Evolutionary conservation across 2,329 filamentous ascomycete species (phyloP).

Genomic region (Stagonosporopsis cucurbitacearum): DNA sequence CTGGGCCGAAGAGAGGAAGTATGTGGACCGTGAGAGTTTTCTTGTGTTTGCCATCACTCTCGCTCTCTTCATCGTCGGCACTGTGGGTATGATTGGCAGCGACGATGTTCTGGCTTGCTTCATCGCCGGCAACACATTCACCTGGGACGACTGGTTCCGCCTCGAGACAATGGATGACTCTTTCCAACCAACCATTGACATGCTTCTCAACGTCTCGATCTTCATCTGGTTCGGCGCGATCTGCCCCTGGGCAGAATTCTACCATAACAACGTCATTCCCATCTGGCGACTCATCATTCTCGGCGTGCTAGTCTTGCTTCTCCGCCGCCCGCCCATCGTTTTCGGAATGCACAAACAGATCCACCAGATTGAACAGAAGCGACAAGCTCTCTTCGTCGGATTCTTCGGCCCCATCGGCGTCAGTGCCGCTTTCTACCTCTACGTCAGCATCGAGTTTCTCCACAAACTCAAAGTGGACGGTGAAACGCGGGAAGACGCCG

Average conservation of each 20-base stretch:
- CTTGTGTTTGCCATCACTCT: conserved; percentile 85
- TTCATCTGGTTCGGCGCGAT: conserved; percentile 81
- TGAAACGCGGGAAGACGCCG: conserved; percentile 68
- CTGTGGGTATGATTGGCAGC: conserved; percentile 83
- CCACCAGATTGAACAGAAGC: conserved; percentile 75
- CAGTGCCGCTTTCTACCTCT: conserved; percentile 88
- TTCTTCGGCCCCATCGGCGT: conserved; percentile 95
- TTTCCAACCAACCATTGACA: conserved; percentile 92
- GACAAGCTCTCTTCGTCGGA: conserved; percentile 83
- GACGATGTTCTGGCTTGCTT: conserved; percentile 94
- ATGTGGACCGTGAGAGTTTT: conserved; percentile 86
- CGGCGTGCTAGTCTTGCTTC: conserved; percentile 75
- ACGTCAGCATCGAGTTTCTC: conserved; percentile 79
- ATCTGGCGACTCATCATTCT: conserved; percentile 75
- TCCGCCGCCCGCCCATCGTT: conserved; percentile 80
- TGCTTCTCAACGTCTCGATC: conserved; percentile 86
- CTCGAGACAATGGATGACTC: conserved; percentile 88
- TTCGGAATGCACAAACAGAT: conserved; percentile 76
- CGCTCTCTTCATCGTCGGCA: conserved; percentile 85
- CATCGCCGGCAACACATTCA: conserved; percentile 88
- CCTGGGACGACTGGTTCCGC: conserved; percentile 89
- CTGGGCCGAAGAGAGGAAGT: conserved; percentile 80
- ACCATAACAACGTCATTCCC: conserved; percentile 71
- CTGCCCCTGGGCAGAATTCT: conserved; percentile 79
- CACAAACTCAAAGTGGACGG: conserved; percentile 63